Evolutionary conservation across 2,329 filamentous ascomycete species (phyloP), one percentile per base, ranked within the genome.

Genomic region (Lachnellula hyalina): DNA sequence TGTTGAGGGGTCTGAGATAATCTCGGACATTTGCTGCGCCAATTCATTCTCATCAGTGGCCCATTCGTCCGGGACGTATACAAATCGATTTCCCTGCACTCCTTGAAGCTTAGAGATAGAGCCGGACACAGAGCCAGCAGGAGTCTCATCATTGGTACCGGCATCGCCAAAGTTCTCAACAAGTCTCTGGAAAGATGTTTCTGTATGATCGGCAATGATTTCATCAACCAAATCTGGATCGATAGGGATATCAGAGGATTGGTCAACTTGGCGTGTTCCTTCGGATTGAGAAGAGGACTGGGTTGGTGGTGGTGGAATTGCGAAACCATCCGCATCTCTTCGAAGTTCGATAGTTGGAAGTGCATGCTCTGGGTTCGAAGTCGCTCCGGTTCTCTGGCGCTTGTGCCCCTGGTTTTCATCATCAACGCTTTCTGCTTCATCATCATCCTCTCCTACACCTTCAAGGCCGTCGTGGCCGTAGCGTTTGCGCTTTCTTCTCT

Each of bases 21-120:
- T 82, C 57, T 84, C 81, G 12, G 83, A 81, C 66, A 93, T 90
- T 65, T 90, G 84, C 17, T 79, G 74, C 65, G 89, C 86, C 0
- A 92, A 74, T 59, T 82, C 79, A 0, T 73, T 72, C 64, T 89
- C 86, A 47, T 83, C 81, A 23, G 75, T 73, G 52, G 80, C 77
- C 81, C 83, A 85, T 55, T 84, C 84, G 12, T 84, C 80, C 5
- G 63, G 57, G 28, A 67, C 57, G 19, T 59, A 35, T 15, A 63
- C 21, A 35, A 51, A 82, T 77, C 56, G 59, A 60, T 55, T 51
- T 32, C 7, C 9, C 1, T 32, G 8, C 28, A 3, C 3, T 9
- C 28, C 28, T 32, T 32, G 7, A 32, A 32, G 28, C 28, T 9
- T 32, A 32, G 53, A 51, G 11, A 11, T 68, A 61, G 25, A 66